A percentile compares a stretch with the other conserved stretches of the same genome.
Evolutionary conservation across 495 filamentous ascomycete genomes (phyloP).

Genomic region (Amorphotheca resinae): DNA sequence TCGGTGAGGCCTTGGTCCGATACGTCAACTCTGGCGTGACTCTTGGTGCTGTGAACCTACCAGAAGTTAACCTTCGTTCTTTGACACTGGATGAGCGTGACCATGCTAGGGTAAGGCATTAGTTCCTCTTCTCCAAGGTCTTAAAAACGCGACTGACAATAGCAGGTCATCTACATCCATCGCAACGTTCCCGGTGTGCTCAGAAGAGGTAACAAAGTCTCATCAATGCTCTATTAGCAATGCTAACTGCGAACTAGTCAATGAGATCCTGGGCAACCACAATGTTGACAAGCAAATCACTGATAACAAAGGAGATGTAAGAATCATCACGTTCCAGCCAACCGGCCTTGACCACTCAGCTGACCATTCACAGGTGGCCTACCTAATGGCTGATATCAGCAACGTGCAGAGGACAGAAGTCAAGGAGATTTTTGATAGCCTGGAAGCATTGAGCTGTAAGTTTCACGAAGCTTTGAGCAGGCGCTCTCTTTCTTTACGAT

Average conservation of each 20-base stretch:
- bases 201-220: conserved; percentile 47
- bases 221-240: conserved; percentile 9
- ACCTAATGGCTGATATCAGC: conserved; percentile 96
- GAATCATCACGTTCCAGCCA: no score
- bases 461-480: no score
- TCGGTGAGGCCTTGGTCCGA: conserved; percentile 69
- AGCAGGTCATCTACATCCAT: conserved; percentile 82
- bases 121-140: no score
- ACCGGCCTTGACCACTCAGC: no score
- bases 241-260: conserved; percentile 42
- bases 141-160: conserved; percentile 10
- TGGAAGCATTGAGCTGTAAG: conserved; percentile 76
- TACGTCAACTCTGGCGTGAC: conserved; percentile 93
- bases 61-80: conserved; percentile 78
- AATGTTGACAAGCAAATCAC: conserved; percentile 99
- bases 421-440: conserved; percentile 67
- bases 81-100: conserved; percentile 78
- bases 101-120: conserved; percentile 56
- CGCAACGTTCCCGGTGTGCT: conserved; percentile 91
- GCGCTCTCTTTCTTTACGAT: conserved; percentile 2
- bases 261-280: conserved; percentile 83
- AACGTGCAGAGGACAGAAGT: conserved; percentile 68
- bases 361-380: conserved; percentile 50
- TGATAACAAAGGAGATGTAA: conserved; percentile 80
- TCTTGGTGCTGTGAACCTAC: conserved; percentile 86